Conservation (phyloP, 495 filamentous ascomycete species). For the Penicillium canescens region DNA sequence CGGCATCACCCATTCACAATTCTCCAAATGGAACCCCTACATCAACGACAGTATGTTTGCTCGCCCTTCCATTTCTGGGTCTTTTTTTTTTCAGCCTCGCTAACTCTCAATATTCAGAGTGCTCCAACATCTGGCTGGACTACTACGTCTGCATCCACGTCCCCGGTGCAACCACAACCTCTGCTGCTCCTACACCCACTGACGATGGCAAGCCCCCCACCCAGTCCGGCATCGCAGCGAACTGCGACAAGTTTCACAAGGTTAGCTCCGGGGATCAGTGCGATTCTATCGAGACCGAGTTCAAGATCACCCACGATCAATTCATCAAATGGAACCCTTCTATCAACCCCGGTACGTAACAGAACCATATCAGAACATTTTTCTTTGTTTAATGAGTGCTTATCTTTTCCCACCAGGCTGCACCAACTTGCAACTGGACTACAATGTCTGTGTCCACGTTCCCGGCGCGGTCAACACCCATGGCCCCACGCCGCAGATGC, state of each 20-base stretch:
- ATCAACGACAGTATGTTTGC: slow-evolving; percentile 7
- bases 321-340: slow-evolving; percentile 26
- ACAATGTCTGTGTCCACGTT: slow-evolving; percentile 14
- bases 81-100: neutral
- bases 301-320: slow-evolving; percentile 17
- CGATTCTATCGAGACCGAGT: slow-evolving; percentile 15
- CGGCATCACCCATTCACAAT: slow-evolving; percentile 28
- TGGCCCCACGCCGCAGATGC: neutral
- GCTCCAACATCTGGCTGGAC: slow-evolving; percentile 16
- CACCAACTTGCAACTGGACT: slow-evolving; percentile 8
- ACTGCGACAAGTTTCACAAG: slow-evolving; percentile 23
- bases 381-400: too few species aligned
- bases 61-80: too few species aligned
- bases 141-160: slow-evolving; percentile 23
- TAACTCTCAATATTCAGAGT: neutral
- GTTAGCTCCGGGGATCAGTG: slow-evolving; percentile 25
- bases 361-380: too few species aligned
- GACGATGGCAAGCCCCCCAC: slow-evolving; percentile 14
- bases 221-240: slow-evolving; percentile 10
- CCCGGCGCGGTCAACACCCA: neutral
- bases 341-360: slow-evolving; percentile 8
- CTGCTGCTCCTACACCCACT: slow-evolving; percentile 3
- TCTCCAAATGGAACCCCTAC: slow-evolving; percentile 31
- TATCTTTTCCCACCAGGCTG: too few species aligned
- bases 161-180: slow-evolving; percentile 11